phyloP scores from a whole-genome alignment of 805 yeast genomes.

The Deakozyma indianensis region DNA sequence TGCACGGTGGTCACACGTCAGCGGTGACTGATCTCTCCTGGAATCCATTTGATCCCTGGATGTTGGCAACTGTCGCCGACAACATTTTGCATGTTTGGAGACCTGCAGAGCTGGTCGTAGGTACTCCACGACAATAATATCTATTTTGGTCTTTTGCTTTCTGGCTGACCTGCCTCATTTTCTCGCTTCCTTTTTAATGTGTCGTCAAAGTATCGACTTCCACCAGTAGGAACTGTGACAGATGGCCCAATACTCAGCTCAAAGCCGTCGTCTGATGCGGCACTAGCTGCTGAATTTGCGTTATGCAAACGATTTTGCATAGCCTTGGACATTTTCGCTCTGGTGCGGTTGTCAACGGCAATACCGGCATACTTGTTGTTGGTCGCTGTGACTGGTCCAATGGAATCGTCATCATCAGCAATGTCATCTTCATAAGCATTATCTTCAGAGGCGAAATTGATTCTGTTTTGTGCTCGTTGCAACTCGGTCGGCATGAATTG shows the following conservation, averaged over 20 bases:
- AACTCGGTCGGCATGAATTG: constrained; percentile 69
- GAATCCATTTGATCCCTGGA: constrained; percentile 59
- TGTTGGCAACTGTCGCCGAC: constrained; percentile 64
- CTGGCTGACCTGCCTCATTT: neutral
- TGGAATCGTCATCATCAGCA: neutral
- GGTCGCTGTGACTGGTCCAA: neutral
- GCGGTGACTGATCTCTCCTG: constrained; percentile 76
- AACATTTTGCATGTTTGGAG: constrained; percentile 81
- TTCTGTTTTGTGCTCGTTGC: constrained; percentile 68
- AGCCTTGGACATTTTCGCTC: constrained; percentile 45
- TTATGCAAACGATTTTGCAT: constrained; percentile 32
- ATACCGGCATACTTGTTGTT: constrained; percentile 5
- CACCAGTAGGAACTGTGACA: neutral
- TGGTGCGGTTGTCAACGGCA: constrained; percentile 30
- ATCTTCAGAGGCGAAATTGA: constrained; percentile 35
- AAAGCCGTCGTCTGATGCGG: neutral
- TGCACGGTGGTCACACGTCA: constrained; percentile 78
- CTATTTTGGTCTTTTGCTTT: constrained; percentile 2
- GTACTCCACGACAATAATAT: constrained; percentile 5
- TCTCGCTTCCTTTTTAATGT: neutral
- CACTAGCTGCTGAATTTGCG: neutral
- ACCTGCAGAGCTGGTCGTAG: constrained; percentile 33
- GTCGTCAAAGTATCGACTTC: neutral
- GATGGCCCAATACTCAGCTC: neutral
- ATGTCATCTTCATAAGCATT: neutral